phyloP scores from a whole-genome alignment of 2,329 filamentous ascomycete genomes.

The Ceratocystis diversiconidia region DNA sequence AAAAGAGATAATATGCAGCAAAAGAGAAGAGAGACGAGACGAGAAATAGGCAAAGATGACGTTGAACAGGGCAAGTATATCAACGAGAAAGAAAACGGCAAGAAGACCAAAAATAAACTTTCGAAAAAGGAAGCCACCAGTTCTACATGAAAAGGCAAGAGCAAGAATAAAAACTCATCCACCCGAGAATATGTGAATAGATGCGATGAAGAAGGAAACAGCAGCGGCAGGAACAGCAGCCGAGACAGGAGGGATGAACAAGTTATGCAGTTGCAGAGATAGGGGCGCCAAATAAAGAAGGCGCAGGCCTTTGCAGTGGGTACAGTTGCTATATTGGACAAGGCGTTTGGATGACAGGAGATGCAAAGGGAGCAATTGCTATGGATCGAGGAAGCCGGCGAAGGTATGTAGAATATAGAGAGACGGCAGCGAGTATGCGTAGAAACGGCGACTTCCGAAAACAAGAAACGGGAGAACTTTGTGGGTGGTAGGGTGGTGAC shows the following conservation, averaged over 20 bases:
- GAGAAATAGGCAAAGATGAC: background rate
- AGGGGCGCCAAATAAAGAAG: background rate
- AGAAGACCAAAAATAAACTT: background rate
- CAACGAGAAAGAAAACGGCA: background rate
- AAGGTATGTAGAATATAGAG: background rate
- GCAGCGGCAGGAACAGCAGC: too few relatives aligned
- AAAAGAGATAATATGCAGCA: background rate
- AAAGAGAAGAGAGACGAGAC: background rate
- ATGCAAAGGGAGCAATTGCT: background rate
- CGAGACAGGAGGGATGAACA: background rate
- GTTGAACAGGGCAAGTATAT: background rate
- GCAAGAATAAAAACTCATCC: background rate
- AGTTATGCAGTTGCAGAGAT: background rate
- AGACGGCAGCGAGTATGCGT: background rate
- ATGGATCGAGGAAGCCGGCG: background rate
- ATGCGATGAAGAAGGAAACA: background rate
- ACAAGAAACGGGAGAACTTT: background rate
- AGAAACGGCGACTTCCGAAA: background rate
- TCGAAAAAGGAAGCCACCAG: background rate
- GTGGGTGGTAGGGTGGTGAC: background rate
- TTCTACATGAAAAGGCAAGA: background rate
- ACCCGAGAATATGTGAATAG: background rate
- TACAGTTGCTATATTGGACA: background rate
- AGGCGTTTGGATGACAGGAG: background rate
- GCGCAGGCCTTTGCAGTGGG: background rate